A percentile compares a stretch with the other conserved stretches of the same genome.
These are phyloP conservation scores for Bruguiera gymnorhiza DNA, from an alignment of 345 rosid species.

Conservation along the genomic window DNA sequence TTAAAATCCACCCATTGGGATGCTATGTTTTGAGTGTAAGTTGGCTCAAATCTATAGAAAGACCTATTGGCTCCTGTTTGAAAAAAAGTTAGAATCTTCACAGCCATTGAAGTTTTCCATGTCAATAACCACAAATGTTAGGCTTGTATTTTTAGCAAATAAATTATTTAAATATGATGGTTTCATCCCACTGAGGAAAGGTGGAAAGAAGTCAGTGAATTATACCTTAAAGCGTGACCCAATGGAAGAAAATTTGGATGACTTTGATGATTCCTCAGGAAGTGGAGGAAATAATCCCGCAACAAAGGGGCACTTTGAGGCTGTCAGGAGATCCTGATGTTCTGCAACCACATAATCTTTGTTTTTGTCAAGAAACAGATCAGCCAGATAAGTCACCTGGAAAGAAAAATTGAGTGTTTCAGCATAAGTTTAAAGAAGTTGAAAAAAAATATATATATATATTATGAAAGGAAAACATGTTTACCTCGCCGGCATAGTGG, in stretches of 20 bases:
- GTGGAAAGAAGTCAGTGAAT: slow-evolving; percentile 7
- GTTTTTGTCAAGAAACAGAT: slow-evolving; percentile 94
- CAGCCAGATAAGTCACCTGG: slow-evolving; percentile 91
- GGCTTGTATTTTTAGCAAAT: slow-evolving; percentile 4
- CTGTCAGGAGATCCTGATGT: slow-evolving; percentile 89
- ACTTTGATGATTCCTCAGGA: slow-evolving; percentile 85
- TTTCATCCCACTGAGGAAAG: background rate
- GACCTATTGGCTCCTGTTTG: too few species aligned
- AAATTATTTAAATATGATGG: background rate
- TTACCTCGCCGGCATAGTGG: slow-evolving; percentile 99
- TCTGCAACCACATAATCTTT: slow-evolving; percentile 99
- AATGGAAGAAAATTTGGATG: slow-evolving; percentile 96
- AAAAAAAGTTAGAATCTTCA: too few species aligned
- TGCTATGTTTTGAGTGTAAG: background rate
- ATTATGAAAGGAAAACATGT: slow-evolving; percentile 12
- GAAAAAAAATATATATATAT: slow-evolving; percentile 5
- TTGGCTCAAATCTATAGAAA: background rate
- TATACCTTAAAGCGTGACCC: slow-evolving; percentile 96
- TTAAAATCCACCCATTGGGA: background rate
- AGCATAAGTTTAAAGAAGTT: slow-evolving; percentile 2
- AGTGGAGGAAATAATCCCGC: slow-evolving; percentile 81
- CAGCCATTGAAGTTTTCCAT: background rate
- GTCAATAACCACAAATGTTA: background rate
- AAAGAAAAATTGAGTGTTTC: slow-evolving; percentile 13
- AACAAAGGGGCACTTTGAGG: slow-evolving; percentile 74